These are phyloP conservation scores for Viridothelium virens DNA, from an alignment of 495 filamentous ascomycete species.

Conservation along the genomic window DNA sequence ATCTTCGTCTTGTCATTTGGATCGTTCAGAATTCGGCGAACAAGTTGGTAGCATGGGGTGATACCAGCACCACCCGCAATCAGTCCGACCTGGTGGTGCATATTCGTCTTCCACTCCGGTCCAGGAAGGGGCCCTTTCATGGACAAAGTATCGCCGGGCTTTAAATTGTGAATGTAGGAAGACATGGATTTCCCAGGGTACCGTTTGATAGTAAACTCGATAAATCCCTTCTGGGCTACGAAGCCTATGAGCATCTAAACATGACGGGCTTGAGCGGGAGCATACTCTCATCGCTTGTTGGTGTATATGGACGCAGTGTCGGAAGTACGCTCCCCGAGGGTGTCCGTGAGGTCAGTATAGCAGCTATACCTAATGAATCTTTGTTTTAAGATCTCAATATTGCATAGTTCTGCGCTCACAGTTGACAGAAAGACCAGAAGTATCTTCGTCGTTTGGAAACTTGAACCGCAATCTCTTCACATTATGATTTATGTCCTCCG, in stretches of 20 bases:
- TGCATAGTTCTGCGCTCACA: not conserved
- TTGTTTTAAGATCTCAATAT: not conserved
- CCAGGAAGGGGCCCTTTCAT: slow-evolving; percentile 46
- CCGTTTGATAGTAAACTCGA: slow-evolving; percentile 50
- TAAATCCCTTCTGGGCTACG: slow-evolving; percentile 18
- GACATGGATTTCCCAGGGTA: slow-evolving; percentile 58
- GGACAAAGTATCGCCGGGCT: slow-evolving; percentile 51
- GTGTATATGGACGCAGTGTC: slow-evolving; percentile 25
- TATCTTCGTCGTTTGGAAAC: not conserved
- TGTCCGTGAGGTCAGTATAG: slow-evolving; percentile 24
- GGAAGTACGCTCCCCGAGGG: slow-evolving; percentile 20
- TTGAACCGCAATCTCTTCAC: slow-evolving; percentile 8
- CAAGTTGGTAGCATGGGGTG: slow-evolving; percentile 50
- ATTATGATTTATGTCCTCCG: slow-evolving; percentile 4
- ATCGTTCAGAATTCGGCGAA: slow-evolving; percentile 47
- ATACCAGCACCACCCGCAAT: slow-evolving; percentile 51
- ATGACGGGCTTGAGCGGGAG: not conserved
- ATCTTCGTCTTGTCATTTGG: slow-evolving; percentile 43
- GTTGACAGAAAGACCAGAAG: not conserved
- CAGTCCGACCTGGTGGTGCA: slow-evolving; percentile 40
- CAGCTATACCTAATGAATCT: slow-evolving; percentile 13
- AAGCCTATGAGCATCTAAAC: slow-evolving; percentile 12
- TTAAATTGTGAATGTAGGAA: slow-evolving; percentile 52
- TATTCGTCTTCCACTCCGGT: slow-evolving; percentile 43
- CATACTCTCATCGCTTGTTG: slow-evolving; percentile 41